Conservation (phyloP, 164 flowering plant species). For the Umbilicus rupestris region DNA sequence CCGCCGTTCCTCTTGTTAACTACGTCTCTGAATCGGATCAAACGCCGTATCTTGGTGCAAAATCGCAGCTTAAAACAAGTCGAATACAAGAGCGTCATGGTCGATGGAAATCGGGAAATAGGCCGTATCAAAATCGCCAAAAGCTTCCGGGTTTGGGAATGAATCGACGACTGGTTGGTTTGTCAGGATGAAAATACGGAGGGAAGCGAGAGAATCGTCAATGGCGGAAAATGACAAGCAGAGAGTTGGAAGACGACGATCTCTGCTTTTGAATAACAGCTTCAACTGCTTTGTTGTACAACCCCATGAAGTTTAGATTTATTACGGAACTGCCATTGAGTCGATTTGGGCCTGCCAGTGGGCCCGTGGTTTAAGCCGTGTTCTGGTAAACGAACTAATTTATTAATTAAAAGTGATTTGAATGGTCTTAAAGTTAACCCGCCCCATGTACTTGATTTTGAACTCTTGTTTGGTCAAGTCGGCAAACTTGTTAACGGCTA, state of each 20-base stretch:
- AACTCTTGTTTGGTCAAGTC: slow-evolving; percentile 35
- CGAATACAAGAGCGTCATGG: slow-evolving; percentile 21
- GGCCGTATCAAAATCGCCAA: neutral
- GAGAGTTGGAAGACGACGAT: neutral
- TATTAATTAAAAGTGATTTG: too few relatives aligned
- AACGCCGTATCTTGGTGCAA: slow-evolving; percentile 37
- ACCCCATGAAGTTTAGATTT: neutral
- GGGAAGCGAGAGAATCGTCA: neutral
- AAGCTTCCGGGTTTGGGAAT: neutral
- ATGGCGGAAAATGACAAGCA: slow-evolving; percentile 4
- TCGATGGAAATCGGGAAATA: slow-evolving; percentile 5
- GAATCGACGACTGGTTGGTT: too few relatives aligned
- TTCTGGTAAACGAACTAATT: neutral
- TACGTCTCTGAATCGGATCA: slow-evolving; percentile 23
- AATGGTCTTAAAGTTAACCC: too few relatives aligned
- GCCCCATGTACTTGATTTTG: too few relatives aligned
- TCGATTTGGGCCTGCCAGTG: neutral
- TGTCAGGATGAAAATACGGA: neutral
- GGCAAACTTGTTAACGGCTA: slow-evolving; percentile 25
- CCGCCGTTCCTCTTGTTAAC: slow-evolving; percentile 12
- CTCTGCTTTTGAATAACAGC: slow-evolving; percentile 3
- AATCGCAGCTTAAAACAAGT: slow-evolving; percentile 32
- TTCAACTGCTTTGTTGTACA: neutral
- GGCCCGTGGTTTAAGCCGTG: neutral
- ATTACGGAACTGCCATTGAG: neutral